Evolutionary conservation across 495 filamentous ascomycete species (phyloP), one percentile per base, ranked within the genome.

Genomic region (Daldinia vernicosa): DNA sequence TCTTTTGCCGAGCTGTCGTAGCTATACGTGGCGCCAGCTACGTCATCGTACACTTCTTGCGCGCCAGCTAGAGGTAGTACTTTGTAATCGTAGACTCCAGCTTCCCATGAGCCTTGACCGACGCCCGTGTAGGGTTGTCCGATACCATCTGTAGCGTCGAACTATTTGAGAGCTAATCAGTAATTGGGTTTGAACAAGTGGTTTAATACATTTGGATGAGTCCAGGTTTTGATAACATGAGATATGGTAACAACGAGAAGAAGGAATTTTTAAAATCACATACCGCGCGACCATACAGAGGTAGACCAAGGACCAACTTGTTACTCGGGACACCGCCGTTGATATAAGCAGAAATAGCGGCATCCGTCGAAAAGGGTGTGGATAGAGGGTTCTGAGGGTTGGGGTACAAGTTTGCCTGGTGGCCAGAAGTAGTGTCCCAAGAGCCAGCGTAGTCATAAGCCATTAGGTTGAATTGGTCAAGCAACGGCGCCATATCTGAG

Each of bases 391-490:
- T 84, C 7, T 70, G 55, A 0, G 71, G 66, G 54, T 85, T 88
- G 8, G 80, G 76, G 81, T 86, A 91, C 6, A 97, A 75, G 72
- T 97, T 97, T 2, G 94, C 89, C 73, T 93, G 89, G 72, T 97
- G 90, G 12, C 90, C 92, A 12, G 90, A 77, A 24, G 77, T 74
- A 17, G 77, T 67, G 58, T 89, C 88, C 92, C 91, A 97, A 19
- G 86, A 82, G 27, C 91, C 90, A 6, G 87, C 80, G 66, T 88
- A 92, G 74, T 93, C 90, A 69, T 93, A 93, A 26, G 87, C 88
- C 89, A 95, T 93, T 17, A 97, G 83, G 77, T 96, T 95, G 86
- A 93, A 93, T 75, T 93, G 92, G 79, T 98, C 95, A 39, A 97
- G 78, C 28, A 88, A 83, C 11, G 77, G 73, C 22, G 89, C 89